These are phyloP conservation scores for Aspergillus persii DNA, from an alignment of 2,329 filamentous ascomycete genomes.

Conservation along the genomic window DNA sequence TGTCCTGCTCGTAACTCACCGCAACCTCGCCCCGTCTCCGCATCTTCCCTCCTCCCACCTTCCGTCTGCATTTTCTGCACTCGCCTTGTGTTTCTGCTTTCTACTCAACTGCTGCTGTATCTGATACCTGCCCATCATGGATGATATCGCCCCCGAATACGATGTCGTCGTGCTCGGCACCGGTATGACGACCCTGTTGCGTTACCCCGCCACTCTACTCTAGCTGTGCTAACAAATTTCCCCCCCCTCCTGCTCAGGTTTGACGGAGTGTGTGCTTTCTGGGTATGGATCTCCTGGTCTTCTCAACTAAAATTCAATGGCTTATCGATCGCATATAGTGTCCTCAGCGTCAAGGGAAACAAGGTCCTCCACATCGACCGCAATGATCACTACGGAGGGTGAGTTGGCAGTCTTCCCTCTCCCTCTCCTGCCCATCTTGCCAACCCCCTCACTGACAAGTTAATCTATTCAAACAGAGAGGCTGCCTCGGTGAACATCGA, in stretches of 20 bases:
- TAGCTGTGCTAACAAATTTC: constrained; percentile 27
- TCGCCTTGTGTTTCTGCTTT: constrained; percentile 2
- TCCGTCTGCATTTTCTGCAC: neutral
- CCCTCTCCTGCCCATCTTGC: constrained; percentile 16
- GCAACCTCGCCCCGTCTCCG: constrained; percentile 12
- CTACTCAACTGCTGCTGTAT: constrained; percentile 16
- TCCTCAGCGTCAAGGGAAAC: constrained; percentile 96
- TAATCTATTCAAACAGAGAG: constrained; percentile 59
- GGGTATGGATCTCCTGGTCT: constrained; percentile 61
- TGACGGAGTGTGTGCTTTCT: constrained; percentile 98
- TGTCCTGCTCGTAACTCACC: neutral
- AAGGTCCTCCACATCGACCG: constrained; percentile 99
- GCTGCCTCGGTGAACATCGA: constrained; percentile 96
- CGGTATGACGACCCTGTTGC: constrained; percentile 57
- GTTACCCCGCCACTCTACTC: constrained; percentile 35
- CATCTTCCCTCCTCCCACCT: constrained; percentile 14
- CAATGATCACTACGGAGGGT: constrained; percentile 98
- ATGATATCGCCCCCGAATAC: constrained; percentile 97
- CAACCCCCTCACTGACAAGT: constrained; percentile 27
- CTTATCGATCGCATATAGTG: constrained; percentile 52
- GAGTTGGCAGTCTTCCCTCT: constrained; percentile 41
- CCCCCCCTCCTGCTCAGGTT: constrained; percentile 54
- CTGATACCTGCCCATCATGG: constrained; percentile 61
- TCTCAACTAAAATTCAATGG: constrained; percentile 11
- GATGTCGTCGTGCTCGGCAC: constrained; percentile 98